Conservation (phyloP, 2,329 filamentous ascomycete species). For the Geosmithia flava region DNA sequence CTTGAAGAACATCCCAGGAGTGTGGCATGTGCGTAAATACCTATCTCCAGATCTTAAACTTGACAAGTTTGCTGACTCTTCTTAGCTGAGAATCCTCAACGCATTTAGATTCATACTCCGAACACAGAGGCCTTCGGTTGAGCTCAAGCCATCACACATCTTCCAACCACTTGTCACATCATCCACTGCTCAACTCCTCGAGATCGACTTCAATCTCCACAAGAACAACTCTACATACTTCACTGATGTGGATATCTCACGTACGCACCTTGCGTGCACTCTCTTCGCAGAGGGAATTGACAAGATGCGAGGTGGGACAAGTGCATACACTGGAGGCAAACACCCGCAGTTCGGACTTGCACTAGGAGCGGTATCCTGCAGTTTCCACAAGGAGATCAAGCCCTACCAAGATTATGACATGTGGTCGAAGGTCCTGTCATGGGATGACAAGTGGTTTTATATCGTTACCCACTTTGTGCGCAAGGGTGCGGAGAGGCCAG, state of each 20-base stretch:
- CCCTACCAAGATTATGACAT: constrained; percentile 60
- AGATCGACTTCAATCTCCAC: constrained; percentile 80
- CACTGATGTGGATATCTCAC: constrained; percentile 69
- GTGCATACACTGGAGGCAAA: neutral
- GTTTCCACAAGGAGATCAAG: constrained; percentile 61
- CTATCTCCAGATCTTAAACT: neutral
- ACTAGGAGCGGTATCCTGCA: constrained; percentile 61
- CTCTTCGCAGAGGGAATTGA: neutral
- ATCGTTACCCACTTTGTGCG: constrained; percentile 63
- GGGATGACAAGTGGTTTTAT: constrained; percentile 77
- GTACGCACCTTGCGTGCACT: constrained; percentile 62
- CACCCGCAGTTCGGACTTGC: constrained; percentile 29
- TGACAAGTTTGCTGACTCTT: neutral
- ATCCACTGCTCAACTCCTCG: constrained; percentile 32
- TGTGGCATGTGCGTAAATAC: neutral
- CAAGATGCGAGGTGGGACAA: neutral
- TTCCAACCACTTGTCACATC: neutral
- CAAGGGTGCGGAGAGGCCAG: constrained; percentile 42
- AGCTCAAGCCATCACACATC: neutral
- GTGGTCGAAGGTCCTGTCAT: constrained; percentile 58
- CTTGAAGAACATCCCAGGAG: neutral
- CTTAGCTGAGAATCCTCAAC: neutral
- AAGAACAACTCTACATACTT: constrained; percentile 82
- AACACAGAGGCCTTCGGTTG: constrained; percentile 9
- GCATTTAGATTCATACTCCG: neutral